phyloP scores from a whole-genome alignment of 257 asterid genomes.

The Solanum habrochaites region DNA sequence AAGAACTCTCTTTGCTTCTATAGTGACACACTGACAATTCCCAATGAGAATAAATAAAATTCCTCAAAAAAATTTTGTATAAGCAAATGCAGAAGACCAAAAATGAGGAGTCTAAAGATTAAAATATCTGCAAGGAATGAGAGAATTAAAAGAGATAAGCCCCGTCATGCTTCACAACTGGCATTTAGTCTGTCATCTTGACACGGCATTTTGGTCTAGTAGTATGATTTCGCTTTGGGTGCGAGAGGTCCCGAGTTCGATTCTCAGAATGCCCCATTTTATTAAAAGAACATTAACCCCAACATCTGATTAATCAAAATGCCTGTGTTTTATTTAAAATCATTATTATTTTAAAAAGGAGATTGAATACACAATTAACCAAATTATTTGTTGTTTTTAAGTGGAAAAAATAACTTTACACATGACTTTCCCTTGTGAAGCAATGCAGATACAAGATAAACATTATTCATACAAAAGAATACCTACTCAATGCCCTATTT shows the following conservation, averaged over 20 bases:
- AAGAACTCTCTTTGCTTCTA: not conserved
- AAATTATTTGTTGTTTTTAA: too few relatives aligned
- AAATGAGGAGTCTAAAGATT: too few relatives aligned
- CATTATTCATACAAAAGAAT: not conserved
- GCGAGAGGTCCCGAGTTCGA: conserved; percentile 78
- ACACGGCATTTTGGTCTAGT: too few relatives aligned
- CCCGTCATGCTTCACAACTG: too few relatives aligned
- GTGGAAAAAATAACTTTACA: too few relatives aligned
- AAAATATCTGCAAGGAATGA: not conserved
- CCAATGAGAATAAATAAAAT: not conserved
- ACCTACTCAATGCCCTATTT: not conserved
- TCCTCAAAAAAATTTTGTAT: not conserved
- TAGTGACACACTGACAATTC: not conserved
- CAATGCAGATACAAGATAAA: not conserved
- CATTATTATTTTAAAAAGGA: too few relatives aligned
- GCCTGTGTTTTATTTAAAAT: too few relatives aligned
- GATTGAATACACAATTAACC: too few relatives aligned
- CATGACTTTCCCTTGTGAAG: not conserved
- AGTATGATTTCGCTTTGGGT: conserved; percentile 63
- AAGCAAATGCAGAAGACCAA: not conserved
- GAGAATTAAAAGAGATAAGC: too few relatives aligned
- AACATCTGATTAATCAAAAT: too few relatives aligned
- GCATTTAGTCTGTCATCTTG: too few relatives aligned
- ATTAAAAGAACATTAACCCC: too few relatives aligned
- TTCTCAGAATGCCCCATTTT: conserved; percentile 42